These are phyloP conservation scores for Termitomyces titanicus DNA, from an alignment of 768 basidiomycete genomes.

Conservation along the genomic window DNA sequence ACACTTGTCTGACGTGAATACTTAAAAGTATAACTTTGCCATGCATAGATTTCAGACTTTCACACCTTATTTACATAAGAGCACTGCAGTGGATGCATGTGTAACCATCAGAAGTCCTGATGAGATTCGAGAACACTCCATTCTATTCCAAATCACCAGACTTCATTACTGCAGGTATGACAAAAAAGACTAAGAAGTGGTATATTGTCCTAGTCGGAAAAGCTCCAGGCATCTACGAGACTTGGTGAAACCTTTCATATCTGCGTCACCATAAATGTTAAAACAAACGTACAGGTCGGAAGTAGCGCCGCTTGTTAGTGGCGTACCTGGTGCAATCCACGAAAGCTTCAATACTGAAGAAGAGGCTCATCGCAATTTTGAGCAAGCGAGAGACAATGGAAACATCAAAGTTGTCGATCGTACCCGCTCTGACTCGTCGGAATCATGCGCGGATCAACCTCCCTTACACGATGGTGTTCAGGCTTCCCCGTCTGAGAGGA, in stretches of 20 bases:
- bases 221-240: conserved; percentile 34
- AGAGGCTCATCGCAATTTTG: conserved; percentile 35
- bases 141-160: not conserved
- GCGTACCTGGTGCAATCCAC: conserved; percentile 37
- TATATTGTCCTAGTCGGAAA: conserved; percentile 39
- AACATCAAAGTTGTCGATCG: conserved; percentile 23
- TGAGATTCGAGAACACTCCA: not conserved
- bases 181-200: conserved; percentile 29
- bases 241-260: conserved; percentile 26
- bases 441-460: not conserved
- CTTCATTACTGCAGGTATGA: conserved; percentile 19
- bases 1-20: no score
- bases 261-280: not conserved
- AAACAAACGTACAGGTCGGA: conserved; percentile 35
- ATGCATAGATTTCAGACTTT: not conserved
- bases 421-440: not conserved
- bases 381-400: conserved; percentile 23
- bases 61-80: conserved; percentile 1
- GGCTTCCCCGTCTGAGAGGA: conserved; percentile 1
- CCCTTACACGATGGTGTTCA: not conserved
- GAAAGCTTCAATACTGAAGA: conserved; percentile 40
- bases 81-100: no score
- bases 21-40: not conserved
- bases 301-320: conserved; percentile 37
- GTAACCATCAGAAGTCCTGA: not conserved